Evolutionary conservation across 768 basidiomycete genomes (phyloP), one percentile per base, ranked within the genome.

Genomic region (Suillus alpinus): DNA sequence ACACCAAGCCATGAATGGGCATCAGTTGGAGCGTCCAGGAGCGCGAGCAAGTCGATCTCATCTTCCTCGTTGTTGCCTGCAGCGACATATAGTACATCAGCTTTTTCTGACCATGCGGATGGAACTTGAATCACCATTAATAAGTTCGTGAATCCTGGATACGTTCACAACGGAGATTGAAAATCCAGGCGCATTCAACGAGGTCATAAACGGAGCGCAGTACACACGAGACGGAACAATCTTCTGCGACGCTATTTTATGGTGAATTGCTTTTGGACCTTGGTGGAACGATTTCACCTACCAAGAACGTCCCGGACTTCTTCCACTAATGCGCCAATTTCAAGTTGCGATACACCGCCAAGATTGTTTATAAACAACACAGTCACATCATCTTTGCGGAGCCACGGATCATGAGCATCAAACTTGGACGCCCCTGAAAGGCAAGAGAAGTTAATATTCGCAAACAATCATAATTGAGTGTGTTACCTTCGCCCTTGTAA

Each of bases 181-280:
- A 66, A 85, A 81, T 29, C 83, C 83, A 1, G 85, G 84, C n/a
- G 82, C 82, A 66, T 85, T 85, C 61, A 86, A 77, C 8, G 82
- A 83, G 2, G 84, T 84, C 83, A 86, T 85, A 69, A 80, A 86
- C 2, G 80, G 69, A 4, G 81, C 80, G 7, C 73, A 69, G 66
- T 82, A 83, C 10, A 83, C 73, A 18, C 83, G 71, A 16, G 68
- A 62, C 0, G 80, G 82, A 46, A 65, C 61, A 34, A 83, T 72
- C 26, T 68, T 53, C 10, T 64, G 56, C 1, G 59, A 63, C 6
- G 63, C 78, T 81, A 52, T 32, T 40, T 32, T 5, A 29, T 20
- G 23, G 36, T 20, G 2, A 46, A 10, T 31, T 50, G n/a, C 9
- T 53, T 37, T 29, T 23, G 40, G 18, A 20, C 9, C 44, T 37